Percentiles rank a stretch among this genome's conserved stretches.
phyloP scores from a whole-genome alignment of 345 rosid genomes.

The Hibiscus syriacus region DNA sequence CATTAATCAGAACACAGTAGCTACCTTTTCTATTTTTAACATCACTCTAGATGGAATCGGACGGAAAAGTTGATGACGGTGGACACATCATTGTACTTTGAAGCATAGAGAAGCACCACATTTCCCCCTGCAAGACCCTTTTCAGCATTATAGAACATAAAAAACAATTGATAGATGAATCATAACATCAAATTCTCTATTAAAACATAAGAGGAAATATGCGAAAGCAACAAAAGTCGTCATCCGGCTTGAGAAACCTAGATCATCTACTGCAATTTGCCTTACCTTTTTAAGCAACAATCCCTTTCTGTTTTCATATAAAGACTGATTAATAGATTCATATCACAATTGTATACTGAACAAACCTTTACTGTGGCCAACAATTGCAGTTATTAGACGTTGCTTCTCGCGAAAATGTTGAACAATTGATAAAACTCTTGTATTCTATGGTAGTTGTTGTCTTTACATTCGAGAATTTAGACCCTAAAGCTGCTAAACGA shows the following conservation, averaged over 20 bases:
- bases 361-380: constrained; percentile 92
- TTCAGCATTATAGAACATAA: constrained; percentile 1
- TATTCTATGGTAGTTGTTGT: too few species aligned
- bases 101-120: too few species aligned
- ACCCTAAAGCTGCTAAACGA: too few species aligned
- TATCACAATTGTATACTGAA: neutral
- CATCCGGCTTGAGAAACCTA: too few species aligned
- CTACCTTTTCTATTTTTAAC: constrained; percentile 56
- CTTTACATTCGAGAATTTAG: too few species aligned
- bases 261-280: too few species aligned
- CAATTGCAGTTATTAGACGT: constrained; percentile 40
- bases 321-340: neutral
- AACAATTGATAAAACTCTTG: too few species aligned
- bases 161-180: neutral
- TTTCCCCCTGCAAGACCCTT: constrained; percentile 49
- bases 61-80: too few species aligned
- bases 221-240: too few species aligned
- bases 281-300: too few species aligned
- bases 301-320: neutral
- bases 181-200: neutral
- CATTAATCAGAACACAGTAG: neutral
- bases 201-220: too few species aligned
- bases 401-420: constrained; percentile 38
- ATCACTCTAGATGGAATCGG: constrained; percentile 59
- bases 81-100: too few species aligned